Conservation (phyloP, 1,139 yeast genomes). For the Geotrichum carabidarum region DNA sequence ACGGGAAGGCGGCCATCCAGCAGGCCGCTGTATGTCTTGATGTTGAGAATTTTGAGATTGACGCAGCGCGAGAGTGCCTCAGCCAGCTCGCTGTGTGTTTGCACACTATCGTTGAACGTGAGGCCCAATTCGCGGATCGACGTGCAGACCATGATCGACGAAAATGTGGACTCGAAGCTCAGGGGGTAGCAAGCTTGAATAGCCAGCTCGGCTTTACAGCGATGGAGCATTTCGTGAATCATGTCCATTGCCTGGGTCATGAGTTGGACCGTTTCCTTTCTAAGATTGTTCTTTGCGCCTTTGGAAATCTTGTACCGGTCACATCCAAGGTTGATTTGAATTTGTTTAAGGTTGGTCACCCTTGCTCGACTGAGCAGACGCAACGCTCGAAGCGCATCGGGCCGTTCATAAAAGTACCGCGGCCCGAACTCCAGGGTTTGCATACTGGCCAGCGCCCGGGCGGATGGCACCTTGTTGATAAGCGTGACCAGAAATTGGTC, state of each 20-base stretch:
- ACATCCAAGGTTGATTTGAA: slow-evolving; percentile 17
- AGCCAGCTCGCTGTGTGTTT: slow-evolving; percentile 17
- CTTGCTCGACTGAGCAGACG: slow-evolving; percentile 16
- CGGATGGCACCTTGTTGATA: slow-evolving; percentile 15
- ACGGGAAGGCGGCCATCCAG: slow-evolving; percentile 18
- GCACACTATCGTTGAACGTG: slow-evolving; percentile 18
- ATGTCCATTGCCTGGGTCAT: slow-evolving; percentile 18
- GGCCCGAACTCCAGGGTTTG: slow-evolving; percentile 18
- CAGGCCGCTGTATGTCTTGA: slow-evolving; percentile 17
- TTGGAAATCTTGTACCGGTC: slow-evolving; percentile 18
- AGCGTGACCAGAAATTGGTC: slow-evolving; percentile 14
- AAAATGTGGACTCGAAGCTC: slow-evolving; percentile 17
- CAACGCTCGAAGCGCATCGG: slow-evolving; percentile 15
- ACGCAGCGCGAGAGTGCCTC: slow-evolving; percentile 13
- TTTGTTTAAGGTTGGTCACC: slow-evolving; percentile 17
- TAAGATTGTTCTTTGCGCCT: slow-evolving; percentile 13
- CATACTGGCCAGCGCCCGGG: slow-evolving; percentile 15
- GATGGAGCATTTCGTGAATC: slow-evolving; percentile 16
- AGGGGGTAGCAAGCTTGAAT: slow-evolving; percentile 19
- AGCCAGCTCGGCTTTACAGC: slow-evolving; percentile 17
- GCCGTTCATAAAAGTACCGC: slow-evolving; percentile 16
- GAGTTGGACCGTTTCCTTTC: slow-evolving; percentile 8
- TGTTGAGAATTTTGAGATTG: slow-evolving; percentile 19
- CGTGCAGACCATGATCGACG: slow-evolving; percentile 14
- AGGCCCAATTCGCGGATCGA: slow-evolving; percentile 17